Evolutionary conservation across 2,329 filamentous ascomycete genomes (phyloP).

Genomic region (Onygenales sp.): DNA sequence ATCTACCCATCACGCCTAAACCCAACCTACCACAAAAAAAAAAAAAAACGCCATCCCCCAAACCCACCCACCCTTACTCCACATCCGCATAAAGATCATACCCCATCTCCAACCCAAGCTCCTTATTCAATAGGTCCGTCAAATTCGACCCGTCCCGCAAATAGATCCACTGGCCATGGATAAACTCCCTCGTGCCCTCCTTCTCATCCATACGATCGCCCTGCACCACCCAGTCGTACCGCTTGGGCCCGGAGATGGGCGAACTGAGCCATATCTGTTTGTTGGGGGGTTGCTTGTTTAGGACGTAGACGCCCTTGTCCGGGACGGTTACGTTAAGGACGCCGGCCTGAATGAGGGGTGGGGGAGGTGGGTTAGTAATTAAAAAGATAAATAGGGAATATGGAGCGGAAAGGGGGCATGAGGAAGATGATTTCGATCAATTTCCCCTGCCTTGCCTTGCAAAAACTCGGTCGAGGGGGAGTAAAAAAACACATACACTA

Average conservation of each 20-base stretch:
- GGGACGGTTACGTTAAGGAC: conserved; percentile 69
- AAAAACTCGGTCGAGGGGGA: background rate
- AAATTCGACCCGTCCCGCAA: conserved; percentile 71
- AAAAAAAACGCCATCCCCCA: background rate
- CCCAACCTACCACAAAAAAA: background rate
- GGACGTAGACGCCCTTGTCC: conserved; percentile 69
- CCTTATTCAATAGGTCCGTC: conserved; percentile 60
- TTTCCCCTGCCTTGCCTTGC: no score
- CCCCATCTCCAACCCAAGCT: conserved; percentile 60
- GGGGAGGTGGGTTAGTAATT: conserved; percentile 7
- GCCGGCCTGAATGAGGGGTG: conserved; percentile 52
- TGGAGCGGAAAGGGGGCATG: background rate
- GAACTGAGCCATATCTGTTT: conserved; percentile 96
- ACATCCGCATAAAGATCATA: conserved; percentile 26
- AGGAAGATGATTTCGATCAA: background rate
- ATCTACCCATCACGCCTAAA: background rate
- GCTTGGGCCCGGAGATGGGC: conserved; percentile 81
- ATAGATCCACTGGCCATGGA: conserved; percentile 73
- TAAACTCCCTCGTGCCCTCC: conserved; percentile 51
- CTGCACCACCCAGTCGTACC: conserved; percentile 76
- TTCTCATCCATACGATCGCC: conserved; percentile 67
- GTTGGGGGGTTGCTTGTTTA: conserved; percentile 98
- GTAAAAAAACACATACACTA: conserved; percentile 49
- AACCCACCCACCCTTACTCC: conserved; percentile 12
- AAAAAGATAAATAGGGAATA: background rate